A percentile compares a stretch with the other conserved stretches of the same genome.
phyloP scores from a whole-genome alignment of 352 stramenopile genomes.

The Phytopythium cucurbitacearum region DNA sequence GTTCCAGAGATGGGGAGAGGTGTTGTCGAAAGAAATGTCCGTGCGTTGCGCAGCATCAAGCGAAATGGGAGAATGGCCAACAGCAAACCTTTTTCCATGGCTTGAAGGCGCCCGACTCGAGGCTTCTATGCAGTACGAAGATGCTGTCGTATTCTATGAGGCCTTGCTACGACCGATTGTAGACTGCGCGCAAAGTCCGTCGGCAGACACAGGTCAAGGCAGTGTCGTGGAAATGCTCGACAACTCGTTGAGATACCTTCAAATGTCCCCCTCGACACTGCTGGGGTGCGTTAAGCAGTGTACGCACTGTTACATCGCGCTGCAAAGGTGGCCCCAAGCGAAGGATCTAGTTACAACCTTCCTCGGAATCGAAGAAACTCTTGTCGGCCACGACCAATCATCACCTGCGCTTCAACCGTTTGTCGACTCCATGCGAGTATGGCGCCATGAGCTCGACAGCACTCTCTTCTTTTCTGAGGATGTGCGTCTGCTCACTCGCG shows the following conservation, averaged over 20 bases:
- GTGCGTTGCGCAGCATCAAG: neutral
- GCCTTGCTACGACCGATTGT: conserved; percentile 30
- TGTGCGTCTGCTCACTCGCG: too few relatives aligned
- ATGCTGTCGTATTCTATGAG: conserved; percentile 44
- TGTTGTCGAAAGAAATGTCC: conserved; percentile 17
- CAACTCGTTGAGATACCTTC: conserved; percentile 20
- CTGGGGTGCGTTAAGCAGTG: conserved; percentile 46
- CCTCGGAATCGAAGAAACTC: conserved; percentile 15
- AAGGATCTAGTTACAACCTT: conserved; percentile 23
- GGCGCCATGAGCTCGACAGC: conserved; percentile 28
- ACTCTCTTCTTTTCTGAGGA: too few relatives aligned
- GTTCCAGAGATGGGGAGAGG: conserved; percentile 35
- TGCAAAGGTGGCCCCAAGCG: conserved; percentile 42
- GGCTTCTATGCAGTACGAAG: conserved; percentile 65
- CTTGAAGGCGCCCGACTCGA: conserved; percentile 32
- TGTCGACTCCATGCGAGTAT: conserved; percentile 25
- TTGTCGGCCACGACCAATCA: conserved; percentile 13
- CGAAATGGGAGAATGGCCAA: conserved; percentile 8
- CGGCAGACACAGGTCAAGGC: neutral
- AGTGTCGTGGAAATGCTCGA: conserved; percentile 17
- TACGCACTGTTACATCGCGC: conserved; percentile 34
- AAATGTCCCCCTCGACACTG: conserved; percentile 31
- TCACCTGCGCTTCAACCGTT: conserved; percentile 27
- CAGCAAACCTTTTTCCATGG: conserved; percentile 35
- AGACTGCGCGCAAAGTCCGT: neutral